Evolutionary conservation across 352 stramenopile genomes (phyloP).

Genomic region (Phytopythium cucurbitacearum): DNA sequence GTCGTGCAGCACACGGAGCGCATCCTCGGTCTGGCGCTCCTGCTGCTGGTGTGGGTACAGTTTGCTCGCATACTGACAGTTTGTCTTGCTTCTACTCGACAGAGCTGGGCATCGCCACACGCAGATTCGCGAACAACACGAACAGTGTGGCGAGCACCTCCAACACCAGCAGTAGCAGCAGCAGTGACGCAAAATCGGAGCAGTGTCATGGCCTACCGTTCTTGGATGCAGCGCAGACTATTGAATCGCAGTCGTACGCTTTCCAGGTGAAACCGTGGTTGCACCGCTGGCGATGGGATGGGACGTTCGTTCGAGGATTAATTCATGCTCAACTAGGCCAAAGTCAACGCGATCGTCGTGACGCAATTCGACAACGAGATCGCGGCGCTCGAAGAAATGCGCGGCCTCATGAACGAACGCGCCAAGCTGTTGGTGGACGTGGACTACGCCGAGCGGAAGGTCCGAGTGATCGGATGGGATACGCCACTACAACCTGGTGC

Average conservation of each 20-base stretch:
- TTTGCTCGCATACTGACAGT: too few species aligned
- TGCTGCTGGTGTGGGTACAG: neutral
- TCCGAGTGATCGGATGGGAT: constrained; percentile 4
- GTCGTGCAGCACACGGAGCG: constrained; percentile 43
- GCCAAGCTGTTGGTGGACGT: constrained; percentile 55
- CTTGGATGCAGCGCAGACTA: constrained; percentile 3
- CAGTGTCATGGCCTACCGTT: constrained; percentile 4
- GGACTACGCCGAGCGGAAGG: constrained; percentile 68
- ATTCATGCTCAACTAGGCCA: constrained; percentile 18
- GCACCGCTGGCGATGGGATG: constrained; percentile 1
- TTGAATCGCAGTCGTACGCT: constrained; percentile 8
- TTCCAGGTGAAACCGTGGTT: constrained; percentile 7
- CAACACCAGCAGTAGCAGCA: too few species aligned
- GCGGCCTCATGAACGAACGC: constrained; percentile 36
- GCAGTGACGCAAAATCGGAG: too few species aligned
- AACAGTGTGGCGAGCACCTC: constrained; percentile 1
- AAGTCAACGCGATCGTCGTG: constrained; percentile 34
- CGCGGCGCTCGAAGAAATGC: constrained; percentile 26
- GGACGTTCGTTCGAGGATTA: neutral
- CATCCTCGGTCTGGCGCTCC: constrained; percentile 33
- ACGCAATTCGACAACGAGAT: constrained; percentile 37
- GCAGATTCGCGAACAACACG: constrained; percentile 1
- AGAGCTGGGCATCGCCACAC: constrained; percentile 7
- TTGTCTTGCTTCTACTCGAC: too few species aligned
- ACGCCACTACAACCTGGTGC: neutral